A percentile compares a stretch with the other conserved stretches of the same genome.
These are phyloP conservation scores for Colletotrichum lini DNA, from an alignment of 2,329 filamentous ascomycete species.

Conservation along the genomic window DNA sequence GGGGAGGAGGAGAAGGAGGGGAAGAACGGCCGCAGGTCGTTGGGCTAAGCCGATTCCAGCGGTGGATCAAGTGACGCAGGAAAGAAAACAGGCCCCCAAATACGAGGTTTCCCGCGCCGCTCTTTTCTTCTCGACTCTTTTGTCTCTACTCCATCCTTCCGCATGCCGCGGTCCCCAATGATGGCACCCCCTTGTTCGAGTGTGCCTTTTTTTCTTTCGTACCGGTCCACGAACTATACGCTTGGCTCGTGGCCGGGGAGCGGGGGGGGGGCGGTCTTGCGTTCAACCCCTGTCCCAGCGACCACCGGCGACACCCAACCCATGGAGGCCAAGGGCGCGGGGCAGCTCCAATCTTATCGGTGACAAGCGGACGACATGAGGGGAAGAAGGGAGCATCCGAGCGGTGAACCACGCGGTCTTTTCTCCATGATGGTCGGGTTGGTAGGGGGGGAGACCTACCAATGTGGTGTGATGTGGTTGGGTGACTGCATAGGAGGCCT, in stretches of 20 bases:
- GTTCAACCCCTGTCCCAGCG: neutral
- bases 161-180: neutral
- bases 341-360: neutral
- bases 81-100: neutral
- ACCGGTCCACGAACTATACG: neutral
- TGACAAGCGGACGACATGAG: neutral
- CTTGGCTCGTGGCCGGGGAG: constrained; percentile 1
- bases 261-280: neutral
- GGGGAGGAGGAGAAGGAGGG: neutral
- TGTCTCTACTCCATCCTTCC: neutral
- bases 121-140: neutral
- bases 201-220: neutral
- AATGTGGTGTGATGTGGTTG: no score
- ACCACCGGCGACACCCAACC: neutral
- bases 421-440: no score
- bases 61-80: neutral
- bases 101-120: constrained; percentile 4
- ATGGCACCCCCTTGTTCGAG: neutral
- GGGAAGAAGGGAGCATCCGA: neutral
- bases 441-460: no score
- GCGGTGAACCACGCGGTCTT: neutral
- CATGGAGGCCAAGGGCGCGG: neutral
- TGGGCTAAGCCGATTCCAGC: neutral
- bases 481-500: neutral
- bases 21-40: no score